Evolutionary conservation across 805 yeast species (phyloP).

Genomic region (Candida awuae): DNA sequence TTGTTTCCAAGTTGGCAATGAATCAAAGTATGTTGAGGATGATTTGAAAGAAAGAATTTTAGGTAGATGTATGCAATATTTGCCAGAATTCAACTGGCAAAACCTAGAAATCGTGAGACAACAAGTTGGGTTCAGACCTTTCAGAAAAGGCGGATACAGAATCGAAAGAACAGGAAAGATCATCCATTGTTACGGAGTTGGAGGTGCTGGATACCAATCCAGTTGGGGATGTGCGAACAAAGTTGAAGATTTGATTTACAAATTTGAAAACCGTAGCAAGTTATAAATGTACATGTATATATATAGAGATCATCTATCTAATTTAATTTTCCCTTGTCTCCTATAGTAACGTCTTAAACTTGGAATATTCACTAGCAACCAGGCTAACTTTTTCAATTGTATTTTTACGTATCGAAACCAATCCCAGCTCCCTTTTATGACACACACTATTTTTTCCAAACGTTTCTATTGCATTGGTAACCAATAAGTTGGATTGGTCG

Average conservation of each 20-base stretch:
- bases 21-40: conserved; percentile 28
- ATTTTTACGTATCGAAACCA: conserved; percentile 44
- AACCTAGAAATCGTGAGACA: conserved; percentile 39
- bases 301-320: neutral
- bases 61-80: conserved; percentile 35
- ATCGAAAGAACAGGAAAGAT: conserved; percentile 39
- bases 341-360: neutral
- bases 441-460: conserved; percentile 5
- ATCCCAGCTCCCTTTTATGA: conserved; percentile 35
- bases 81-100: conserved; percentile 31
- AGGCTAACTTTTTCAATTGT: conserved; percentile 30
- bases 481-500: conserved; percentile 34
- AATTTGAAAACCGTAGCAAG: neutral
- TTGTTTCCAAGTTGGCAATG: conserved; percentile 18
- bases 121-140: conserved; percentile 64
- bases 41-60: conserved; percentile 41
- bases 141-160: conserved; percentile 50
- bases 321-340: neutral
- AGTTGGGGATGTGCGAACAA: conserved; percentile 54
- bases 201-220: conserved; percentile 41
- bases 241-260: conserved; percentile 22
- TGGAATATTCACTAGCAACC: conserved; percentile 18
- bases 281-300: neutral
- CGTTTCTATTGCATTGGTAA: conserved; percentile 33
- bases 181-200: conserved; percentile 49